Percentiles rank a stretch among this genome's conserved stretches.
These are phyloP conservation scores for Aspergillus awamori DNA, from an alignment of 2,329 filamentous ascomycete species.

Conservation along the genomic window DNA sequence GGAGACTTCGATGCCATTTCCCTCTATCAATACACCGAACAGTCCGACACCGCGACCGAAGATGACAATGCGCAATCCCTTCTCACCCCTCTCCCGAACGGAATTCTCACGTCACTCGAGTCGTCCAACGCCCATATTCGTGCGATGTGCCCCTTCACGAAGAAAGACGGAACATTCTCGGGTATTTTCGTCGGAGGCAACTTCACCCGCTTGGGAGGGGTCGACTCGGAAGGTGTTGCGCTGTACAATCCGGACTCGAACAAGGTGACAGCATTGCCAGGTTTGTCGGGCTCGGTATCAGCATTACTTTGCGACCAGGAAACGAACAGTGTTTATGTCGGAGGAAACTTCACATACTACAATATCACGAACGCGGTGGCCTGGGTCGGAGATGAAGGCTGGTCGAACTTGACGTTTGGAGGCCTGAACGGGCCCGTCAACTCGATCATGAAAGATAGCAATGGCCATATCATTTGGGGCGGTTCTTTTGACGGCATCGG, in stretches of 20 bases:
- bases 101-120: constrained; percentile 73
- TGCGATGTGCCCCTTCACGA: constrained; percentile 80
- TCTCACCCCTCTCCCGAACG: constrained; percentile 80
- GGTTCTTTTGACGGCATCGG: constrained; percentile 86
- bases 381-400: constrained; percentile 70
- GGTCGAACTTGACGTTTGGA: constrained; percentile 81
- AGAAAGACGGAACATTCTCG: constrained; percentile 66
- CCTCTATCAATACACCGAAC: constrained; percentile 80
- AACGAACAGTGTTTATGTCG: constrained; percentile 82
- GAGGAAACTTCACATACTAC: constrained; percentile 76
- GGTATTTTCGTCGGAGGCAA: constrained; percentile 88
- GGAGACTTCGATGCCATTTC: constrained; percentile 93
- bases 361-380: constrained; percentile 90
- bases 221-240: constrained; percentile 76
- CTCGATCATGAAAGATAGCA: constrained; percentile 77
- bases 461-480: constrained; percentile 88
- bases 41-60: constrained; percentile 63
- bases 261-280: constrained; percentile 72
- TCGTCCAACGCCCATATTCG: constrained; percentile 81
- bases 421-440: constrained; percentile 93
- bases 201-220: constrained; percentile 84
- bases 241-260: constrained; percentile 75
- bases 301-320: constrained; percentile 79
- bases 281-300: constrained; percentile 79
- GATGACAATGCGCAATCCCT: constrained; percentile 81